These are phyloP conservation scores for Monosporozyma servazzii DNA, from an alignment of 805 yeast species.

Conservation along the genomic window DNA sequence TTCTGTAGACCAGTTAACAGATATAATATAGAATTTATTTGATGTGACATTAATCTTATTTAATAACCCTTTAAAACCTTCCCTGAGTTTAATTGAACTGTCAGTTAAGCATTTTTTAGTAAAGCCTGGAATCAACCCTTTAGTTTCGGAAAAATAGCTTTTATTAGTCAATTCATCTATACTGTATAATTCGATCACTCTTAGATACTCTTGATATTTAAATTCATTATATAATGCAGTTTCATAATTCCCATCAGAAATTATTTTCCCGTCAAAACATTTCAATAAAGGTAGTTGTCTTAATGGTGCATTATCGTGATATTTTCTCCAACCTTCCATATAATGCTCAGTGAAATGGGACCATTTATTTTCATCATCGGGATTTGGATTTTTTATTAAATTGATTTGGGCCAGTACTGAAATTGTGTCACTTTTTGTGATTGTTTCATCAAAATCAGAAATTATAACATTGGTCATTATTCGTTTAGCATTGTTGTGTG, in stretches of 20 bases:
- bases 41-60: slow-evolving; percentile 1
- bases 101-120: slow-evolving; percentile 4
- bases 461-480: slow-evolving; percentile 14
- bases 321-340: slow-evolving; percentile 12
- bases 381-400: slow-evolving; percentile 10
- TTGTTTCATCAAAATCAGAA: slow-evolving; percentile 29
- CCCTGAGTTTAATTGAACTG: slow-evolving; percentile 4
- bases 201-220: slow-evolving; percentile 10
- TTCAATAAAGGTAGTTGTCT: slow-evolving; percentile 11
- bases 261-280: background rate
- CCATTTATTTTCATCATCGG: slow-evolving; percentile 17
- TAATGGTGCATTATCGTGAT: slow-evolving; percentile 1
- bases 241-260: slow-evolving; percentile 7
- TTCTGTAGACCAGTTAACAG: slow-evolving; percentile 27
- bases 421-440: slow-evolving; percentile 25
- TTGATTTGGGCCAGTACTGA: slow-evolving; percentile 18
- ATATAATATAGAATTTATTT: slow-evolving; percentile 15
- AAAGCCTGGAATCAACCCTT: slow-evolving; percentile 10
- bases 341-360: slow-evolving; percentile 19
- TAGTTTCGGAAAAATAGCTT: slow-evolving; percentile 7
- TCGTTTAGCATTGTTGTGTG: background rate
- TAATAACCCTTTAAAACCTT: slow-evolving; percentile 12
- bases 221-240: slow-evolving; percentile 13
- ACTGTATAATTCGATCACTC: slow-evolving; percentile 19
- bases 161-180: slow-evolving; percentile 12